Evolutionary conservation across 1,139 yeast genomes (phyloP).

Genomic region (Kazachstania sp.): DNA sequence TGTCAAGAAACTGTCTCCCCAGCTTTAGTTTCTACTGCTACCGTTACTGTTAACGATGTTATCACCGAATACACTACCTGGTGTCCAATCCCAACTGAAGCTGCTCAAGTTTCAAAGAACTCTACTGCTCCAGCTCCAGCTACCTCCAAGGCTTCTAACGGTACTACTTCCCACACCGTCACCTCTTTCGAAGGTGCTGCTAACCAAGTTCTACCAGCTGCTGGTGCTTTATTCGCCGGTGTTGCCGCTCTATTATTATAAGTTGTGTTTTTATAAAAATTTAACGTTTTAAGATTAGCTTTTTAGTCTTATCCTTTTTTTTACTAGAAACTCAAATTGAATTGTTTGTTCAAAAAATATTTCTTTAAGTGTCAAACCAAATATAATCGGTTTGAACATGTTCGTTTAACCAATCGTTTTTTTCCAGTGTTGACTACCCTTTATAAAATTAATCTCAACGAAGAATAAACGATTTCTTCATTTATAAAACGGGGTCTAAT

Average conservation of each 20-base stretch:
- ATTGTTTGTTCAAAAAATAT: too few species aligned
- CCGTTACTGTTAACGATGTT: constrained; percentile 30
- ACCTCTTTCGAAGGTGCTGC: constrained; percentile 26
- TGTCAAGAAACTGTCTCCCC: constrained; percentile 29
- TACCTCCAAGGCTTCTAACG: constrained; percentile 5
- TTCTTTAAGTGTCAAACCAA: not conserved
- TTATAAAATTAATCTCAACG: too few species aligned
- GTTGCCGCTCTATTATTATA: constrained; percentile 34
- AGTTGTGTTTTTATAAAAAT: constrained; percentile 7
- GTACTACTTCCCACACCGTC: constrained; percentile 13
- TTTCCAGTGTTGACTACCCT: not conserved
- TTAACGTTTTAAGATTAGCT: too few species aligned
- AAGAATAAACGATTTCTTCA: too few species aligned
- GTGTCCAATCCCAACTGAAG: constrained; percentile 28
- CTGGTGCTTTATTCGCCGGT: constrained; percentile 34
- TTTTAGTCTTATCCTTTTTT: too few species aligned
- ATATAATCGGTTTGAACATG: not conserved
- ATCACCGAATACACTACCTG: constrained; percentile 32
- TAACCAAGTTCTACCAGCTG: constrained; percentile 33
- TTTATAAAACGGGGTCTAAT: too few species aligned
- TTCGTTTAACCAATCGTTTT: not conserved
- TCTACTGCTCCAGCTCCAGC: constrained; percentile 14
- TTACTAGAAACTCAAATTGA: not conserved
- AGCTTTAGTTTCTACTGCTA: constrained; percentile 31
- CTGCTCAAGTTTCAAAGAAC: constrained; percentile 19